phyloP scores from a whole-genome alignment of 148 eudicot species.

The Polygonum aviculare region DNA sequence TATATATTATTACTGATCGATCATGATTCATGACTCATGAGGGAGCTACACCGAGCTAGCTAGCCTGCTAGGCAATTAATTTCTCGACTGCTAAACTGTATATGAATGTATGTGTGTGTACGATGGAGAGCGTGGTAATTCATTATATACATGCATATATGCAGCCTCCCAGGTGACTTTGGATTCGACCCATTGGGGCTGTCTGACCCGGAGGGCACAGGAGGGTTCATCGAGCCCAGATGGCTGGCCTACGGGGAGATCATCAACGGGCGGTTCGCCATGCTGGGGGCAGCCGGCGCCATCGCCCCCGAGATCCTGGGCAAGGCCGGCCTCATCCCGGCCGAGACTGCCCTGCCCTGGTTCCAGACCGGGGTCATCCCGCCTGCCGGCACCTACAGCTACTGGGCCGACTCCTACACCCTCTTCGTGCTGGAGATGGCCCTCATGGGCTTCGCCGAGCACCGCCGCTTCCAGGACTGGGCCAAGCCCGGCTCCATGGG shows the following conservation, averaged over 20 bases:
- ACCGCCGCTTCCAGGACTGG: conserved; percentile 92
- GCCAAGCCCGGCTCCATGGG: conserved; percentile 90
- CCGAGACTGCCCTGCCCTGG: conserved; percentile 95
- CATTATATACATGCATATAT: background rate
- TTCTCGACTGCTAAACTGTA: too few relatives aligned
- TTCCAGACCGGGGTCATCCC: conserved; percentile 95
- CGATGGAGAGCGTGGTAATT: too few relatives aligned
- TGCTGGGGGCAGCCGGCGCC: conserved; percentile 86
- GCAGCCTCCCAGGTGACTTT: conserved; percentile 92
- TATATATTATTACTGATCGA: too few relatives aligned
- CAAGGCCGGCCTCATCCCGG: conserved; percentile 76
- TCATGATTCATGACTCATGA: too few relatives aligned
- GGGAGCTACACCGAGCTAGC: too few relatives aligned
- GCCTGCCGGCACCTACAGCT: conserved; percentile 87
- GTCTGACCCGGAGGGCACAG: conserved; percentile 98
- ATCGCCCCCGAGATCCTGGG: conserved; percentile 91
- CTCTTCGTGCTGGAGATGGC: conserved; percentile 88
- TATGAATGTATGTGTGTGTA: background rate
- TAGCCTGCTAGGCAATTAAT: too few relatives aligned
- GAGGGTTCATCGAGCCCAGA: conserved; percentile 96
- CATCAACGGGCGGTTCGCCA: conserved; percentile 87
- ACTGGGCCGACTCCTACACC: conserved; percentile 92
- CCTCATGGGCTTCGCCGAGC: conserved; percentile 96
- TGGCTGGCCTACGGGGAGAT: conserved; percentile 97
- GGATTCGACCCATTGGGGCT: conserved; percentile 97